These are phyloP conservation scores for Gossypium schwendimanii DNA, from an alignment of 441 rosid species.

Conservation along the genomic window DNA sequence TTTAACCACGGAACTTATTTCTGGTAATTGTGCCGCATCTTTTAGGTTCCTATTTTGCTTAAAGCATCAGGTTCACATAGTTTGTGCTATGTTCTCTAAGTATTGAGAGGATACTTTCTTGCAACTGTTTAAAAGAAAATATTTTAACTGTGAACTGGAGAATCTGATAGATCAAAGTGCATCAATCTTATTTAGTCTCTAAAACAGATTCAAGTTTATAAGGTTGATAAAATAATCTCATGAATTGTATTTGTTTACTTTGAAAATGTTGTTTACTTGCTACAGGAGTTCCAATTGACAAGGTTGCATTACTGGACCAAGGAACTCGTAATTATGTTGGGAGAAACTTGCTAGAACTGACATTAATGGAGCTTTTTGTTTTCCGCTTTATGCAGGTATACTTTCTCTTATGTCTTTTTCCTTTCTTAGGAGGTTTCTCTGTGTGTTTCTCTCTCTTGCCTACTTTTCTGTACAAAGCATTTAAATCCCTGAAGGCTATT, in stretches of 20 bases:
- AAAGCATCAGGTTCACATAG: background rate
- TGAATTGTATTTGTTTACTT: background rate
- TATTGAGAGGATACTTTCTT: background rate
- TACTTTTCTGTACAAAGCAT: conserved; percentile 1
- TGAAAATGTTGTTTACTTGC: conserved; percentile 15
- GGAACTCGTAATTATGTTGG: conserved; percentile 75
- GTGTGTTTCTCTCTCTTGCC: background rate
- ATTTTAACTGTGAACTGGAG: background rate
- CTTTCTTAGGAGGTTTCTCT: background rate
- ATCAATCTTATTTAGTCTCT: background rate
- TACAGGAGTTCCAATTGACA: conserved; percentile 82
- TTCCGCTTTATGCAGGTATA: conserved; percentile 86
- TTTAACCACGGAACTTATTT: conserved; percentile 68
- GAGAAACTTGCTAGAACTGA: conserved; percentile 73
- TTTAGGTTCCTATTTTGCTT: conserved; percentile 5
- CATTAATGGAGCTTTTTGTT: conserved; percentile 74
- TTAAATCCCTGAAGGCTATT: background rate
- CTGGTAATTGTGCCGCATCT: conserved; percentile 37
- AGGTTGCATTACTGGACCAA: conserved; percentile 72
- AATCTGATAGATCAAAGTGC: background rate
- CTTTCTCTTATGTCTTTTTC: background rate
- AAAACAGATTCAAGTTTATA: background rate
- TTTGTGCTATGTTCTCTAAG: background rate
- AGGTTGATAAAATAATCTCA: background rate
- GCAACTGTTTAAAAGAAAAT: background rate